Conservation (phyloP, 1,284 basidiomycete genomes). For the Nidula niveotomentosa region DNA sequence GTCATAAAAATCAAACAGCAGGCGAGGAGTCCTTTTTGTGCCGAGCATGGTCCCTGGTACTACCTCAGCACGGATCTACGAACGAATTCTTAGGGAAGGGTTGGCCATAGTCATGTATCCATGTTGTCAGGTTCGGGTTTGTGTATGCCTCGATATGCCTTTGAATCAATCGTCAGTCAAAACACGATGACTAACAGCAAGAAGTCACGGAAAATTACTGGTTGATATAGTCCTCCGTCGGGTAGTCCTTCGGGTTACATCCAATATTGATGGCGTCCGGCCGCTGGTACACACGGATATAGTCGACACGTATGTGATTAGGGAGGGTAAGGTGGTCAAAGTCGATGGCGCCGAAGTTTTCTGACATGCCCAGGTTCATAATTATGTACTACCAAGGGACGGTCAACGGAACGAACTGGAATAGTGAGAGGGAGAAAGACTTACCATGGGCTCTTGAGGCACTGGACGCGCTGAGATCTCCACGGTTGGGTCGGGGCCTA, state of each 20-base stretch:
- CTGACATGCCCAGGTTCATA: constrained; percentile 38
- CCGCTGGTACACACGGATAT: constrained; percentile 67
- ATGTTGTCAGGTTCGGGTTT: constrained; percentile 37
- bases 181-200: not conserved
- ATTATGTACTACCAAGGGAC: constrained; percentile 32
- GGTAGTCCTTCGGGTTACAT: constrained; percentile 64
- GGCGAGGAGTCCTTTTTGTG: too few relatives aligned
- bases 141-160: constrained; percentile 36
- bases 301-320: constrained; percentile 62
- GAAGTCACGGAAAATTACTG: constrained; percentile 26
- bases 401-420: not conserved
- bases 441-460: constrained; percentile 70
- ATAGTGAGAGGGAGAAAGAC: constrained; percentile 10
- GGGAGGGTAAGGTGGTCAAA: constrained; percentile 59
- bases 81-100: constrained; percentile 37
- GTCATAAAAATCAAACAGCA: too few relatives aligned
- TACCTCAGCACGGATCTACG: constrained; percentile 21
- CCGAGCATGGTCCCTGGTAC: too few relatives aligned
- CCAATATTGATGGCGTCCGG: constrained; percentile 57
- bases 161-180: constrained; percentile 1
- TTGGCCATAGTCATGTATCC: constrained; percentile 33
- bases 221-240: constrained; percentile 62
- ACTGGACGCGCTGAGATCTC: constrained; percentile 64
- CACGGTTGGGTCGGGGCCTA: constrained; percentile 55
- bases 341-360: constrained; percentile 47